These are phyloP conservation scores for Thermochaetoides thermophila DNA, from an alignment of 495 filamentous ascomycete genomes.

Conservation along the genomic window DNA sequence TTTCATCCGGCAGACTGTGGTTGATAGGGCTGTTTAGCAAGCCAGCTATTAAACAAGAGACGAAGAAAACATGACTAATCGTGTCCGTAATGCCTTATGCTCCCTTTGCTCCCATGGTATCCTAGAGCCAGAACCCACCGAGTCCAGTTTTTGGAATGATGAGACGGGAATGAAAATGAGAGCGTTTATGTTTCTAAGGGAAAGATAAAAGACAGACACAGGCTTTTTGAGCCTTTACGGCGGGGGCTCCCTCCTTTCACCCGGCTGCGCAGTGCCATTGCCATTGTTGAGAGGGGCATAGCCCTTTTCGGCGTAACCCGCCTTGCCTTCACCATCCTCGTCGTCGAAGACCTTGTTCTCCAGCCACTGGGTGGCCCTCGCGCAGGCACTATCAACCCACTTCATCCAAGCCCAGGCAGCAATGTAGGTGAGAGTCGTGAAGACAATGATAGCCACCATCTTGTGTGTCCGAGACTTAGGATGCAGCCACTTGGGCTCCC, in stretches of 20 bases:
- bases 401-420: constrained; percentile 48
- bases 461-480: constrained; percentile 23
- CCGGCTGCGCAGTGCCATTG: constrained; percentile 5
- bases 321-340: constrained; percentile 18
- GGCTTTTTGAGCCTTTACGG: no score
- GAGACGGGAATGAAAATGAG: no score
- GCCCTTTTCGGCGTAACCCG: constrained; percentile 18
- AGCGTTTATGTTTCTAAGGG: no score
- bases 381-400: constrained; percentile 51
- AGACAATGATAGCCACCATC: constrained; percentile 15
- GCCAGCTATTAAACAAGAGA: no score
- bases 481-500: constrained; percentile 18
- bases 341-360: constrained; percentile 44
- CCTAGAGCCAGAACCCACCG: no score
- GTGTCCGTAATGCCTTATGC: no score
- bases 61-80: no score
- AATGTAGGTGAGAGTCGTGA: constrained; percentile 37
- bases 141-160: no score
- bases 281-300: constrained; percentile 7
- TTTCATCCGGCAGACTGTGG: no score
- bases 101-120: no score
- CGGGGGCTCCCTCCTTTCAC: constrained; percentile 4
- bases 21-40: no score
- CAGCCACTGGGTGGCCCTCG: constrained; percentile 39
- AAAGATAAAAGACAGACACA: no score